These are phyloP conservation scores for Gnaphalium uliginosum DNA, from an alignment of 129 eudicot species.

Conservation along the genomic window DNA sequence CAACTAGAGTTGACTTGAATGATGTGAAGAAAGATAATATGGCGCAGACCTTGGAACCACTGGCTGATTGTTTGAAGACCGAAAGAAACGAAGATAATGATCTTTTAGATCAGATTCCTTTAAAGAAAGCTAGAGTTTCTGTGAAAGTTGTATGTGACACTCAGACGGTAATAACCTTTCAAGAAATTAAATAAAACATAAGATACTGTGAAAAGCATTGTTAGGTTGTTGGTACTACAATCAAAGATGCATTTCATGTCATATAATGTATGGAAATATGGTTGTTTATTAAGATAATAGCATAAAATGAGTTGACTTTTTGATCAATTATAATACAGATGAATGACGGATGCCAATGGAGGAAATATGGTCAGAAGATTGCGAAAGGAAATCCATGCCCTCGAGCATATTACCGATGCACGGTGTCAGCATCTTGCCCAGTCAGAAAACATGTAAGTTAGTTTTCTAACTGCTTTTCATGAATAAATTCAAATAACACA, in stretches of 20 bases:
- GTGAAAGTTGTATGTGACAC: slow-evolving; percentile 64
- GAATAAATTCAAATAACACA: too few relatives aligned
- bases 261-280: slow-evolving; percentile 1
- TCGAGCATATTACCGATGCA: slow-evolving; percentile 68
- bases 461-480: too few relatives aligned
- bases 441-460: too few relatives aligned
- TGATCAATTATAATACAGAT: slow-evolving; percentile 42
- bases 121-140: slow-evolving; percentile 87
- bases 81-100: slow-evolving; percentile 49
- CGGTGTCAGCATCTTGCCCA: too few relatives aligned
- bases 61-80: slow-evolving; percentile 19
- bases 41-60: slow-evolving; percentile 26
- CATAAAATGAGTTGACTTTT: slow-evolving; percentile 22
- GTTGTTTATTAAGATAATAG: slow-evolving; percentile 12
- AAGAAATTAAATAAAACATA: background rate
- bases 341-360: slow-evolving; percentile 94
- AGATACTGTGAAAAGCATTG: background rate
- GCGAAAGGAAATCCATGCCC: slow-evolving; percentile 95
- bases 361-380: slow-evolving; percentile 87
- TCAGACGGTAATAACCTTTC: slow-evolving; percentile 53
- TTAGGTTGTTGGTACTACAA: slow-evolving; percentile 14
- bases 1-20: slow-evolving; percentile 16
- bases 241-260: background rate
- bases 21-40: slow-evolving; percentile 38
- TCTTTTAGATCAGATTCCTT: slow-evolving; percentile 50